Percentiles rank a stretch among this genome's conserved stretches.
Evolutionary conservation across 495 filamentous ascomycete species (phyloP).

Genomic region (Bombardia bombarda): DNA sequence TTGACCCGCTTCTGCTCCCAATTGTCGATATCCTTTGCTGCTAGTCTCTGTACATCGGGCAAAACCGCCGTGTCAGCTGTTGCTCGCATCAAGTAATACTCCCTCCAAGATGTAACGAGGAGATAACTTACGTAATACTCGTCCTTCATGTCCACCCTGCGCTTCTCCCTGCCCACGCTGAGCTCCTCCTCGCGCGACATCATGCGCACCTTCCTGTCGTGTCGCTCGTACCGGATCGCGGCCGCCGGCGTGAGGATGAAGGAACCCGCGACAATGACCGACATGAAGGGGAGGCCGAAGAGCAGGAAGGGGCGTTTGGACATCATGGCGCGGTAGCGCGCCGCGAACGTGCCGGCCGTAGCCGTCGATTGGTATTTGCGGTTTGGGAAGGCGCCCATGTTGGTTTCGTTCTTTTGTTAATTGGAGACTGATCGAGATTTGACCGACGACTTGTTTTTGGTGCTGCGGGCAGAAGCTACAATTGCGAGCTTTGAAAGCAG

Average conservation of each 20-base stretch:
- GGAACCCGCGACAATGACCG: constrained; percentile 84
- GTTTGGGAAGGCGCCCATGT: constrained; percentile 65
- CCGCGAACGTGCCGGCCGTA: constrained; percentile 56
- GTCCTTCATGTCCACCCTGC: constrained; percentile 72
- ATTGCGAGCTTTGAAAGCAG: too few species aligned
- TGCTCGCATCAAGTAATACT: neutral
- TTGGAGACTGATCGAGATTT: too few species aligned
- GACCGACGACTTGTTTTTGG: too few species aligned
- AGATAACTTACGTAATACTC: constrained; percentile 93
- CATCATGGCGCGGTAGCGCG: constrained; percentile 64
- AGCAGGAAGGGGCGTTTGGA: constrained; percentile 77
- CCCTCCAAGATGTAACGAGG: neutral
- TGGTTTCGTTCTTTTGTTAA: too few species aligned
- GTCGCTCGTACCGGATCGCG: constrained; percentile 83
- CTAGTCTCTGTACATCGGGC: constrained; percentile 73
- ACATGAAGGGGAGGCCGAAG: constrained; percentile 92
- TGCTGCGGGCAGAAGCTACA: too few species aligned
- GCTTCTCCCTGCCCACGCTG: constrained; percentile 61
- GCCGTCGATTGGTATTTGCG: constrained; percentile 62
- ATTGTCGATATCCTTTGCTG: constrained; percentile 84
- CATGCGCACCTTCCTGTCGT: constrained; percentile 79
- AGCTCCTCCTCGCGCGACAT: constrained; percentile 78
- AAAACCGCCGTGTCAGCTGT: neutral
- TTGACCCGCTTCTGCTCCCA: constrained; percentile 96
- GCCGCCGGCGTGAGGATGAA: constrained; percentile 93